Percentiles rank a stretch among this genome's conserved stretches.
Evolutionary conservation across 169 alveolate species (phyloP).

Genomic region (Plasmodium relictum): DNA sequence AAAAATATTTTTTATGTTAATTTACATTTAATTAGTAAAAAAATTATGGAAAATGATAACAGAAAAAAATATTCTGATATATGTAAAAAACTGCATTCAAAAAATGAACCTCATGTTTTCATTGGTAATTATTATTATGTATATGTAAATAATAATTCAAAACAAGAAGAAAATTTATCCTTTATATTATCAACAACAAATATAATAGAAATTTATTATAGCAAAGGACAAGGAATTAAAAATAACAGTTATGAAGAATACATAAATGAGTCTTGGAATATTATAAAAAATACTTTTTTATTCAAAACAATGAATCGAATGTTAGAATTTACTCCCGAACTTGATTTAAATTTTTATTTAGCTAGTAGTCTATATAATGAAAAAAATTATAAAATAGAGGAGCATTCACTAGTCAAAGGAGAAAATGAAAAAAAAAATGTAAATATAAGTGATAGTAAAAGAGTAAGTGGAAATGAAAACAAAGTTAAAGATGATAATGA

Average conservation of each 20-base stretch:
- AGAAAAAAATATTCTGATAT: not conserved
- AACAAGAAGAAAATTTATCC: constrained; percentile 17
- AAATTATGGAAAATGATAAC: constrained; percentile 14
- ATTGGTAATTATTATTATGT: constrained; percentile 46
- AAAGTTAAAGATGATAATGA: not conserved
- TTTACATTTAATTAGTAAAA: constrained; percentile 16
- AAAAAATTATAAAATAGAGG: constrained; percentile 37
- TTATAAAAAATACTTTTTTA: constrained; percentile 28
- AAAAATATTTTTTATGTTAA: constrained; percentile 29
- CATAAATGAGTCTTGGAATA: constrained; percentile 40
- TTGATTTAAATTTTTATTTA: constrained; percentile 64
- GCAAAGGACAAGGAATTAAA: not conserved
- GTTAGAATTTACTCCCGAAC: constrained; percentile 50
- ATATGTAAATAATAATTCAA: constrained; percentile 24
- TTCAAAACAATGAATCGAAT: constrained; percentile 5
- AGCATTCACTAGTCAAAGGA: not conserved
- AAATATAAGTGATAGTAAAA: not conserved
- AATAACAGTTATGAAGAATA: constrained; percentile 5
- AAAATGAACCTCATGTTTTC: not conserved
- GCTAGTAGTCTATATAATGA: constrained; percentile 71
- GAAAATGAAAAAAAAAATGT: not conserved
- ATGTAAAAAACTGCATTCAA: constrained; percentile 9
- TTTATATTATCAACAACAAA: constrained; percentile 49
- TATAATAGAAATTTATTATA: constrained; percentile 40
- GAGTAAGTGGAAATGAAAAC: not conserved